Evolutionary conservation across 1,139 yeast genomes (phyloP).

Genomic region (Candida tropicalis): DNA sequence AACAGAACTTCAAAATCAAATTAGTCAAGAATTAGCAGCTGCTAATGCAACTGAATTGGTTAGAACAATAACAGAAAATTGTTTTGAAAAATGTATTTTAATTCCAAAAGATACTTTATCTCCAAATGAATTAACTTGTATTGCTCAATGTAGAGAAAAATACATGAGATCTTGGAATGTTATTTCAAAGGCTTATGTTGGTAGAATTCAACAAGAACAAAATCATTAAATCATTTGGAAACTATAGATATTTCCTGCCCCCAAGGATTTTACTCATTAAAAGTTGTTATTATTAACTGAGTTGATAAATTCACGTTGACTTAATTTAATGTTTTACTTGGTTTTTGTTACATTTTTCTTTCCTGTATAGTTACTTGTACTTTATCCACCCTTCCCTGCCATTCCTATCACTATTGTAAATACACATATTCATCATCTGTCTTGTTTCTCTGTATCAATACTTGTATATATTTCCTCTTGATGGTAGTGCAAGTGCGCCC

Average conservation of each 20-base stretch:
- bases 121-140: conserved; percentile 49
- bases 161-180: conserved; percentile 92
- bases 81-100: conserved; percentile 75
- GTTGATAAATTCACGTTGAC: no score
- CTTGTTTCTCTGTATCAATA: no score
- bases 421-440: conserved; percentile 1
- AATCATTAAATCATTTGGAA: background rate
- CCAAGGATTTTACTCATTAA: no score
- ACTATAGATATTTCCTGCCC: background rate
- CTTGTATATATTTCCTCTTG: no score
- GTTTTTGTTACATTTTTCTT: background rate
- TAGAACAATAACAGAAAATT: conserved; percentile 83
- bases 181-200: conserved; percentile 72
- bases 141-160: conserved; percentile 78
- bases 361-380: conserved; percentile 1
- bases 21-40: conserved; percentile 81
- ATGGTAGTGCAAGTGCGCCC: background rate
- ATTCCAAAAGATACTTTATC: conserved; percentile 49
- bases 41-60: conserved; percentile 89
- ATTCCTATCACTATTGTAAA: background rate
- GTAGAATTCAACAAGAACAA: conserved; percentile 57
- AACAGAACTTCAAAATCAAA: conserved; percentile 68
- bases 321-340: no score
- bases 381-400: no score
- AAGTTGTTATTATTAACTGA: no score